phyloP scores from a whole-genome alignment of 176 grass and related monocot genomes.

The Thalia dealbata region DNA sequence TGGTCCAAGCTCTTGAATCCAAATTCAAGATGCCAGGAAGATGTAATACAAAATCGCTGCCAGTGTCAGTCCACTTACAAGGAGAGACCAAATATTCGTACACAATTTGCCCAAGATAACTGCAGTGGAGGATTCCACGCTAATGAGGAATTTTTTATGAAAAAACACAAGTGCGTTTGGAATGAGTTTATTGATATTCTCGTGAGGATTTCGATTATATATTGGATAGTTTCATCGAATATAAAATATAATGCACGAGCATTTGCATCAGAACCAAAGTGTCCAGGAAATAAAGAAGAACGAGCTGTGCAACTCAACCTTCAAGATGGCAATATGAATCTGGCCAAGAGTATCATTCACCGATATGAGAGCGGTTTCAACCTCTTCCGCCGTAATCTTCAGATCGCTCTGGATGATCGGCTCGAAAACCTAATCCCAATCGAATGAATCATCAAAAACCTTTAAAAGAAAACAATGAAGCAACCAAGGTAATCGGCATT shows the following conservation, averaged over 20 bases:
- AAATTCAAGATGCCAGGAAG: no score
- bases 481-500: slow-evolving; percentile 6
- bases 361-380: slow-evolving; percentile 55
- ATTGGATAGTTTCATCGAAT: neutral
- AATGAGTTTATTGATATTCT: neutral
- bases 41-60: no score
- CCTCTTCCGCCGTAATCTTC: slow-evolving; percentile 65
- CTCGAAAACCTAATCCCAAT: slow-evolving; percentile 58
- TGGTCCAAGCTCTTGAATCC: no score
- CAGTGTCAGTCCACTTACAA: no score
- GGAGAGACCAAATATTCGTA: no score
- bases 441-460: neutral
- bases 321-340: slow-evolving; percentile 66
- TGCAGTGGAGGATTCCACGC: no score
- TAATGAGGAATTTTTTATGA: no score
- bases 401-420: slow-evolving; percentile 52
- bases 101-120: no score
- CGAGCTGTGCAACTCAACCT: slow-evolving; percentile 26
- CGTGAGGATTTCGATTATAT: neutral
- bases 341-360: slow-evolving; percentile 42
- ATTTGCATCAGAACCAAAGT: neutral
- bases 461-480: neutral
- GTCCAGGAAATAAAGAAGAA: neutral
- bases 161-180: no score
- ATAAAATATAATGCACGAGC: neutral